phyloP scores from a whole-genome alignment of 345 rosid genomes.

The Rhizophora mangle region DNA sequence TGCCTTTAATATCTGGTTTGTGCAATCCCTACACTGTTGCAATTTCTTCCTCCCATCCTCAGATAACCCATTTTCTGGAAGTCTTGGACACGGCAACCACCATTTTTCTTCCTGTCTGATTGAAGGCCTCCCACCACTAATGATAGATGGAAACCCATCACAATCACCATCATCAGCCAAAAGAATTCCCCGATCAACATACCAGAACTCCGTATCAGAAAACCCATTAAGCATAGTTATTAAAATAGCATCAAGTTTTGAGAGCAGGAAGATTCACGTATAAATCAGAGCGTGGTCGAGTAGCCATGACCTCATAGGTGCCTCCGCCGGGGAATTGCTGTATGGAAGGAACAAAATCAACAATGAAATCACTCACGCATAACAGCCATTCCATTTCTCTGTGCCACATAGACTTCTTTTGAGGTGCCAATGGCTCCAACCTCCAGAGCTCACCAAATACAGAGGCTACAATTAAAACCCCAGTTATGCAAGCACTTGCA shows the following conservation, averaged over 20 bases:
- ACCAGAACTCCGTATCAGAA: slow-evolving; percentile 72
- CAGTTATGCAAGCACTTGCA: not conserved
- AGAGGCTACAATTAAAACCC: slow-evolving; percentile 53
- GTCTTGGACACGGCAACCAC: slow-evolving; percentile 89
- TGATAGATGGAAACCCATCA: slow-evolving; percentile 41
- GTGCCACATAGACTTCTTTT: slow-evolving; percentile 86
- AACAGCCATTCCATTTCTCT: slow-evolving; percentile 96
- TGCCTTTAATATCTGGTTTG: slow-evolving; percentile 92
- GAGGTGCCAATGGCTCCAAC: slow-evolving; percentile 81
- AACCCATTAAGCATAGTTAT: slow-evolving; percentile 76
- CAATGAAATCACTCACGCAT: slow-evolving; percentile 89
- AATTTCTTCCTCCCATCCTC: slow-evolving; percentile 71
- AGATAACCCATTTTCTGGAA: slow-evolving; percentile 71
- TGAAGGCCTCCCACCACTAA: slow-evolving; percentile 58
- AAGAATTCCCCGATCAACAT: slow-evolving; percentile 81
- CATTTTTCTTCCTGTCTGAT: slow-evolving; percentile 94
- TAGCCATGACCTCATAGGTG: slow-evolving; percentile 85
- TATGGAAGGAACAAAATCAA: slow-evolving; percentile 90
- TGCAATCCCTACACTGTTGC: slow-evolving; percentile 83
- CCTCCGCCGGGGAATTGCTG: slow-evolving; percentile 95
- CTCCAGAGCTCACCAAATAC: slow-evolving; percentile 97
- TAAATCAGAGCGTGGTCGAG: slow-evolving; percentile 82
- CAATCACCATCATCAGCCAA: slow-evolving; percentile 54
- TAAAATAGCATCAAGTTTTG: slow-evolving; percentile 90
- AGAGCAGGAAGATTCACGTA: slow-evolving; percentile 92